A percentile compares a stretch with the other conserved stretches of the same genome.
Evolutionary conservation across 1,139 yeast genomes (phyloP).

Genomic region (Yamadazyma membranifaciens): DNA sequence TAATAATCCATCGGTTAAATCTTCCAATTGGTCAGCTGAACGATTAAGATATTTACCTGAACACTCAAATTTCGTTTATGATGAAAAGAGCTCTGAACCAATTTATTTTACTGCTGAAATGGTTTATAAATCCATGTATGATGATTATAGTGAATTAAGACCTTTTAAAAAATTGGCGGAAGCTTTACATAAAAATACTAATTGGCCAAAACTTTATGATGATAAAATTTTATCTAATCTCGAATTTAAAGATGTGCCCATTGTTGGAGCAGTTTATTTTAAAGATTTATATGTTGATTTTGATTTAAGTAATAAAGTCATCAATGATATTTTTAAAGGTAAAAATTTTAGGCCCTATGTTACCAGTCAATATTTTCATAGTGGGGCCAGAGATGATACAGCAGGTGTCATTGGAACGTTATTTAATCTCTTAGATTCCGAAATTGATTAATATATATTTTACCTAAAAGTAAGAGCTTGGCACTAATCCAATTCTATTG

Average conservation of each 20-base stretch:
- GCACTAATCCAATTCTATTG: conserved; percentile 41
- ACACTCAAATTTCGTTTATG: conserved; percentile 25
- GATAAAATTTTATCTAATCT: conserved; percentile 24
- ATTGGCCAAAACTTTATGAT: conserved; percentile 47
- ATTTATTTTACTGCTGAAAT: conserved; percentile 59
- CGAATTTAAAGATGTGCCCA: conserved; percentile 40
- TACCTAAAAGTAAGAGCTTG: conserved; percentile 30
- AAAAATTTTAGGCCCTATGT: conserved; percentile 39
- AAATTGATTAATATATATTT: conserved; percentile 32
- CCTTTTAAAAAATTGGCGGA: conserved; percentile 41
- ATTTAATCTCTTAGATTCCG: conserved; percentile 40
- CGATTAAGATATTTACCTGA: conserved; percentile 30
- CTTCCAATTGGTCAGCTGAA: conserved; percentile 51
- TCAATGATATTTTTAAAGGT: conserved; percentile 27
- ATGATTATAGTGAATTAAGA: conserved; percentile 45
- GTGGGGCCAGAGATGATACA: conserved; percentile 47
- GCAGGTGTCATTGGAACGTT: conserved; percentile 39
- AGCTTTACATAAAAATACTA: conserved; percentile 35
- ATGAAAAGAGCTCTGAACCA: conserved; percentile 16
- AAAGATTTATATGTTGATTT: conserved; percentile 58
- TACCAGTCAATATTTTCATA: conserved; percentile 53
- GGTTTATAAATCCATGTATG: conserved; percentile 51
- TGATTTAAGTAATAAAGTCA: conserved; percentile 34
- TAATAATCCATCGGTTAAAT: conserved; percentile 10
- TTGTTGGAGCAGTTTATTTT: conserved; percentile 50